phyloP scores from a whole-genome alignment of 2,329 filamentous ascomycete species.

The Colletotrichum shisoi region DNA sequence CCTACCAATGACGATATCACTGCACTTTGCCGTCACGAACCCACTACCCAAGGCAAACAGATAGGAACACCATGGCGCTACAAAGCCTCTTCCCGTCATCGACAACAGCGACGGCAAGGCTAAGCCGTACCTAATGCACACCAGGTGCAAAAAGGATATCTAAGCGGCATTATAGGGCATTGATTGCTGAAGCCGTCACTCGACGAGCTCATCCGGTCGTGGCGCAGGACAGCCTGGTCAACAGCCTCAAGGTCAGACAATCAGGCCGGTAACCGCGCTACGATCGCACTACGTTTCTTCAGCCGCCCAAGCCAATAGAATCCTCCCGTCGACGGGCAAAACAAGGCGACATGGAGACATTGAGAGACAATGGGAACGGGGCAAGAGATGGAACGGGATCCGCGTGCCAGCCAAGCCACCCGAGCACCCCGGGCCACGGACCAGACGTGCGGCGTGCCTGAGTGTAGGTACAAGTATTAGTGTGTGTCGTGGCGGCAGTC shows the following conservation, averaged over 20 bases:
- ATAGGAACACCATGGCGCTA: not conserved
- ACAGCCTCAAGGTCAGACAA: conserved; percentile 6
- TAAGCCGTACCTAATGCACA: conserved; percentile 12
- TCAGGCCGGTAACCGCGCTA: conserved; percentile 8
- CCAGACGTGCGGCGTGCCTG: conserved; percentile 17
- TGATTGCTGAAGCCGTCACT: conserved; percentile 8
- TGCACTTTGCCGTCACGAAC: not conserved
- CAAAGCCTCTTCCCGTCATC: conserved; percentile 2
- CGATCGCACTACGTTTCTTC: conserved; percentile 28
- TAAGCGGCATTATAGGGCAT: conserved; percentile 9
- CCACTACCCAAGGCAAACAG: not conserved
- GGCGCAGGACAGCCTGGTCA: conserved; percentile 19
- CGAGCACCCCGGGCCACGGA: conserved; percentile 33
- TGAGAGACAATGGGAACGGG: not conserved
- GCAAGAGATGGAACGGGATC: not conserved
- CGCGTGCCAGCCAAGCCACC: conserved; percentile 33
- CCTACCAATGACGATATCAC: not conserved
- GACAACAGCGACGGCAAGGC: conserved; percentile 29
- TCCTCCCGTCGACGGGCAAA: not conserved
- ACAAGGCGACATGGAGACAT: not conserved
- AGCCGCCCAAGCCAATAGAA: conserved; percentile 26
- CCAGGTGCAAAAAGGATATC: conserved; percentile 9
- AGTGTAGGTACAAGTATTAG: conserved; percentile 4
- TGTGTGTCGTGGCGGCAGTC: not conserved
- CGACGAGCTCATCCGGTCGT: conserved; percentile 1